Evolutionary conservation across 306 rosid species (phyloP).

Genomic region (Rosa lucieae): DNA sequence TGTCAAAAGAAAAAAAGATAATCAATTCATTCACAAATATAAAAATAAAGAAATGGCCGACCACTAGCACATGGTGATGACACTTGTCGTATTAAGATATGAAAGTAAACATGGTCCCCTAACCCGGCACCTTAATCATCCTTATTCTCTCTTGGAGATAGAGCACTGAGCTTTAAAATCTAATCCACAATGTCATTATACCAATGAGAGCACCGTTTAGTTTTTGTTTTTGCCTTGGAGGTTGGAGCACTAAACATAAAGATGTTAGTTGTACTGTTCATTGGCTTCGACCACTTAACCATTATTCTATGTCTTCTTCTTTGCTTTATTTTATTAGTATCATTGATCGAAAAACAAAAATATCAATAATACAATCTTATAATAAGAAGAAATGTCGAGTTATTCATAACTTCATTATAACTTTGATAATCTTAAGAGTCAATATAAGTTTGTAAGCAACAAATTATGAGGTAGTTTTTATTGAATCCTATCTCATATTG

Average conservation of each 20-base stretch:
- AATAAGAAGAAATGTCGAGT: background rate
- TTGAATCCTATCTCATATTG: too few species aligned
- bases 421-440: too few species aligned
- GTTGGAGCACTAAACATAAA: background rate
- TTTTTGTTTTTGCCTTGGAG: background rate
- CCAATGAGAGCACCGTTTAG: background rate
- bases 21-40: background rate
- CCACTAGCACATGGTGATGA: background rate
- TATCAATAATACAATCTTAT: background rate
- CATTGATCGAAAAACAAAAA: background rate
- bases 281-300: background rate
- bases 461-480: background rate
- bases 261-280: background rate
- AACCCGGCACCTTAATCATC: background rate
- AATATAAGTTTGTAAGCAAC: background rate
- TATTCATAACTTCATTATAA: background rate
- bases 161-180: background rate
- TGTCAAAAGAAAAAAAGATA: background rate
- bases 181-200: background rate
- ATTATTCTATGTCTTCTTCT: background rate
- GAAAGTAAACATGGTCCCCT: background rate
- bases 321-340: background rate
- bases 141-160: background rate
- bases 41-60: conserved; percentile 4
- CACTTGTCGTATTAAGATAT: background rate